phyloP scores from a whole-genome alignment of 371 early-diverging fungal species.

The Mucor saturninus region DNA sequence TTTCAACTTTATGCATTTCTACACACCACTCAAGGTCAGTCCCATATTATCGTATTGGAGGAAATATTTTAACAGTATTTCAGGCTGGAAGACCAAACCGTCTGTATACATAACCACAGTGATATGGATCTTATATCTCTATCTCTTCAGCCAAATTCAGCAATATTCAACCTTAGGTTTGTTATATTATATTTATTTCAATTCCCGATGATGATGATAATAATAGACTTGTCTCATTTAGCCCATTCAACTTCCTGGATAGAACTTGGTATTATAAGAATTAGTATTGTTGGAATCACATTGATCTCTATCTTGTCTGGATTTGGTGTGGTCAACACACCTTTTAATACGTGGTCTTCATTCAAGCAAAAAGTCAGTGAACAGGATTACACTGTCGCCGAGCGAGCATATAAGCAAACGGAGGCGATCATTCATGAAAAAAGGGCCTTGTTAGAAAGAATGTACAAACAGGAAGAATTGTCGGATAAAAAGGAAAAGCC shows the following conservation, averaged over 20 bases:
- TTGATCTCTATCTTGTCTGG: constrained; percentile 93
- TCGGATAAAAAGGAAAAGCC: constrained; percentile 2
- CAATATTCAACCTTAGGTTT: constrained; percentile 45
- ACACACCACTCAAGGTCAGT: constrained; percentile 38
- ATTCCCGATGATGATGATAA: no score
- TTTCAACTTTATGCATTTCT: constrained; percentile 75
- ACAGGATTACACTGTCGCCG: constrained; percentile 36
- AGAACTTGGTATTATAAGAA: constrained; percentile 77
- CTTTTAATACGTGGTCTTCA: constrained; percentile 64
- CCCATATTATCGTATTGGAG: no score
- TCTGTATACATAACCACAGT: constrained; percentile 45
- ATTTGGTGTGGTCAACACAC: constrained; percentile 92
- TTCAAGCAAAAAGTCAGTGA: constrained; percentile 40
- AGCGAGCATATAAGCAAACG: constrained; percentile 45
- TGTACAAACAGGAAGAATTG: constrained; percentile 5
- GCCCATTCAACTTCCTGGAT: constrained; percentile 39
- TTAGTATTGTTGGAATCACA: constrained; percentile 89
- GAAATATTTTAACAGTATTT: not conserved
- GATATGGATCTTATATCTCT: constrained; percentile 68
- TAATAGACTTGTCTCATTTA: not conserved
- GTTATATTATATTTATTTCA: not conserved
- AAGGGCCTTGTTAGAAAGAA: constrained; percentile 14
- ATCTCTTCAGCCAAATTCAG: constrained; percentile 70
- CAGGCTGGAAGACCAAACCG: constrained; percentile 36
- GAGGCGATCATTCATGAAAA: constrained; percentile 36